phyloP scores from a whole-genome alignment of 208 protist species.

The Wallacemonas collosoma region DNA sequence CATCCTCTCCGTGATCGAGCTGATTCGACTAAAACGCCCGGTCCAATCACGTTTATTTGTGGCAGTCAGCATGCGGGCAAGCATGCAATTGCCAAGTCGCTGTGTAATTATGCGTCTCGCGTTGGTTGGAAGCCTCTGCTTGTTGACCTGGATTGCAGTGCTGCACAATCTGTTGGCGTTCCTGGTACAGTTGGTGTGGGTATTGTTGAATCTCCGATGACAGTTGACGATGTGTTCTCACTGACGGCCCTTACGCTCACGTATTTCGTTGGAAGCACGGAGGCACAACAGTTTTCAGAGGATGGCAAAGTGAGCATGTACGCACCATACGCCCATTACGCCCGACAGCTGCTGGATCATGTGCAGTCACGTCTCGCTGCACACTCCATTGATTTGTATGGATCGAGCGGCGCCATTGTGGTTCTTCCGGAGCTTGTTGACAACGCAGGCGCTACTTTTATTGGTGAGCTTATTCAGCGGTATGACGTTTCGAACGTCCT shows the following conservation, averaged over 20 bases:
- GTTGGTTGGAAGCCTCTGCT: conserved; percentile 75
- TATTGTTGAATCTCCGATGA: conserved; percentile 74
- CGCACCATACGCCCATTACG: conserved; percentile 67
- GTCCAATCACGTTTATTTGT: conserved; percentile 75
- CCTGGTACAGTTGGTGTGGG: conserved; percentile 68
- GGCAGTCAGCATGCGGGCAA: conserved; percentile 56
- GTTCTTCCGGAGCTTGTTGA: conserved; percentile 68
- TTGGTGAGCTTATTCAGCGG: conserved; percentile 59
- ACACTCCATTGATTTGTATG: conserved; percentile 57
- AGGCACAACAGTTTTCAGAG: conserved; percentile 43
- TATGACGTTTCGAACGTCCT: conserved; percentile 72
- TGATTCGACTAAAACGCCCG: conserved; percentile 38
- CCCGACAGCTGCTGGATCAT: conserved; percentile 35
- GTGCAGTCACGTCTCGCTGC: conserved; percentile 45
- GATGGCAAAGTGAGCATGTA: conserved; percentile 47
- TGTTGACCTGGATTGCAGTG: conserved; percentile 72
- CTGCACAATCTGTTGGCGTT: conserved; percentile 50
- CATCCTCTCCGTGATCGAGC: conserved; percentile 51
- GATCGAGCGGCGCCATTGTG: conserved; percentile 74
- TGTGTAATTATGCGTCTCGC: conserved; percentile 80
- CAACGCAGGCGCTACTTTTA: conserved; percentile 61
- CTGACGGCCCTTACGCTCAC: conserved; percentile 54
- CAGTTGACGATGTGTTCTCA: conserved; percentile 62
- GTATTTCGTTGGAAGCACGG: conserved; percentile 79
- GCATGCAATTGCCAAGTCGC: conserved; percentile 42